Conservation (phyloP, 257 asterid genomes). For the Ehretia macrophylla region DNA sequence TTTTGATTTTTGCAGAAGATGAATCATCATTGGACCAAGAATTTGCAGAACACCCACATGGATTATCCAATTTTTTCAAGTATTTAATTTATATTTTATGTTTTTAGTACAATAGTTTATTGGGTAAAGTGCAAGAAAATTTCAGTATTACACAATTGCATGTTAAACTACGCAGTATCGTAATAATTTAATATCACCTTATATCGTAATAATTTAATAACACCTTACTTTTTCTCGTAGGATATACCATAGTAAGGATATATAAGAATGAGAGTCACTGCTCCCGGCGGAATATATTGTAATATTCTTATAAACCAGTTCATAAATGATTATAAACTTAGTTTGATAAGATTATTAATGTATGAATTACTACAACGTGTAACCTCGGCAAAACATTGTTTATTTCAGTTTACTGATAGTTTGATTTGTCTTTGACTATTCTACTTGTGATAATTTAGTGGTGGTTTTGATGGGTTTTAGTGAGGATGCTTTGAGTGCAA, state of each 20-base stretch:
- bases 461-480: conserved; percentile 18
- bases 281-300: too few species aligned
- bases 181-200: too few species aligned
- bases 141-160: not conserved
- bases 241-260: too few species aligned
- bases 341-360: too few species aligned
- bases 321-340: too few species aligned
- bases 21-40: conserved; percentile 23
- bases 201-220: too few species aligned
- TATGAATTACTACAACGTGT: too few species aligned
- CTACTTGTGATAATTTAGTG: not conserved
- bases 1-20: conserved; percentile 37
- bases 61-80: conserved; percentile 26
- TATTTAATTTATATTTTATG: conserved; percentile 11
- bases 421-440: not conserved
- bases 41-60: conserved; percentile 14
- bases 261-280: too few species aligned
- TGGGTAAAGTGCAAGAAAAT: too few species aligned
- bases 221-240: too few species aligned
- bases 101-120: not conserved
- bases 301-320: too few species aligned
- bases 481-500: conserved; percentile 21
- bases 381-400: not conserved
- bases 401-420: not conserved
- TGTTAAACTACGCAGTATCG: not conserved